Base-by-base conservation (phyloP, 805 yeast genomes). In the Lipomyces japonicus region DNA sequence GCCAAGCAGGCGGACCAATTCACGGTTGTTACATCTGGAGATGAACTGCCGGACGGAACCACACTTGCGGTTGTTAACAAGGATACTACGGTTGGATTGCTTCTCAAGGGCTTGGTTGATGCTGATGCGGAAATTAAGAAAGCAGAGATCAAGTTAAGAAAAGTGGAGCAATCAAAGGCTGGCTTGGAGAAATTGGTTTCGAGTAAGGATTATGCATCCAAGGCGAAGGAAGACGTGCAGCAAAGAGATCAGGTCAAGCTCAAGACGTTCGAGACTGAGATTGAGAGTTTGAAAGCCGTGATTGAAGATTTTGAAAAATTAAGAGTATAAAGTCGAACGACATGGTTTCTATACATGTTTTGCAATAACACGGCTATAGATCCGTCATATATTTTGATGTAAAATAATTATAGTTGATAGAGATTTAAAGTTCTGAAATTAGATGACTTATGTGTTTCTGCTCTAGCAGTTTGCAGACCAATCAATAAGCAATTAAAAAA, bases 71-170 rank as follows among this genome's bases (percentile, higher is more conserved):
- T 95, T 49, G 87, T 91, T 51, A 79, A 80, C 51, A 84, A 95
- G 42, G 84, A 79, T 48, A 81, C 87, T 67, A 83, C 81, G 53
- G 97, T 90, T 19, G 96, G 88, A 63, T 79, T 91, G 26, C 76
- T 93, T 67, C 96, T 91, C 50, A 90, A 88, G 76, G 98, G 97
- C 47, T 90, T 85, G 66, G 82, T 93, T 60, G 97, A 91, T 68
- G 78, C 90, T 61, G 97, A 89, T 63, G 84, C 84, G 48, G 97
- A 93, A 73, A 86, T 93, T 63, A 65, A 74, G 61, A 93, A 91
- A 77, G 93, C 89, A 34, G 69, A 74, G 63, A 80, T 80, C 77
- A 91, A 86, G 74, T 75, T 90, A 63, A 76, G 69, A 53, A 84
- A 83, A 68, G 78, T 83, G 39, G 68, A 72, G 60, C 82, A 79